These are phyloP conservation scores for Hypericum androsaemum DNA, from an alignment of 345 rosid genomes.

Conservation along the genomic window DNA sequence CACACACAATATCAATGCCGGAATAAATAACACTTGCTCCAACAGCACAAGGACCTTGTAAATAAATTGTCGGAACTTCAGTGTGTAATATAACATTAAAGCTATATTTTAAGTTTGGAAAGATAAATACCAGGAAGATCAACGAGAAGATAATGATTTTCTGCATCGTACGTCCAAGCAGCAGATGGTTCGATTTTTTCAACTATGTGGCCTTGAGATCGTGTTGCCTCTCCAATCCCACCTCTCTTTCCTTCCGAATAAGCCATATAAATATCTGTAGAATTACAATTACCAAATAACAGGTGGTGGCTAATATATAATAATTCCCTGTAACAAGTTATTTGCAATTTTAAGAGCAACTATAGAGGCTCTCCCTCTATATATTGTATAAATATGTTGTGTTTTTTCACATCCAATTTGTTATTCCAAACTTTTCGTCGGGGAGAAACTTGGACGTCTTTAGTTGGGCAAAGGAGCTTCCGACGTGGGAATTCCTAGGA, in stretches of 20 bases:
- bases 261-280: constrained; percentile 11
- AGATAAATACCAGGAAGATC: constrained; percentile 43
- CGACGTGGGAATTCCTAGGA: no score
- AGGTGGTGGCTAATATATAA: no score
- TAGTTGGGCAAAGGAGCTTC: no score
- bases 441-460: neutral
- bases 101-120: neutral
- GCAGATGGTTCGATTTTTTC: constrained; percentile 33
- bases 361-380: no score
- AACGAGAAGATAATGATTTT: constrained; percentile 35
- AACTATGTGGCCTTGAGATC: constrained; percentile 8
- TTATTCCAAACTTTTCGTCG: constrained; percentile 16
- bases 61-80: no score
- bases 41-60: no score
- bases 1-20: no score
- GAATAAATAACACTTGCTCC: no score
- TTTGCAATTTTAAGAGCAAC: no score
- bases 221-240: neutral
- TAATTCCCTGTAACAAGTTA: no score
- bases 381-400: no score
- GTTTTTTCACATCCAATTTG: neutral
- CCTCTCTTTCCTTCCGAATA: constrained; percentile 8
- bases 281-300: no score
- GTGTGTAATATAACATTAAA: neutral
- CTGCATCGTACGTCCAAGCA: constrained; percentile 37